These are phyloP conservation scores for Cucurbita pepo DNA, from an alignment of 306 rosid genomes.

Conservation along the genomic window DNA sequence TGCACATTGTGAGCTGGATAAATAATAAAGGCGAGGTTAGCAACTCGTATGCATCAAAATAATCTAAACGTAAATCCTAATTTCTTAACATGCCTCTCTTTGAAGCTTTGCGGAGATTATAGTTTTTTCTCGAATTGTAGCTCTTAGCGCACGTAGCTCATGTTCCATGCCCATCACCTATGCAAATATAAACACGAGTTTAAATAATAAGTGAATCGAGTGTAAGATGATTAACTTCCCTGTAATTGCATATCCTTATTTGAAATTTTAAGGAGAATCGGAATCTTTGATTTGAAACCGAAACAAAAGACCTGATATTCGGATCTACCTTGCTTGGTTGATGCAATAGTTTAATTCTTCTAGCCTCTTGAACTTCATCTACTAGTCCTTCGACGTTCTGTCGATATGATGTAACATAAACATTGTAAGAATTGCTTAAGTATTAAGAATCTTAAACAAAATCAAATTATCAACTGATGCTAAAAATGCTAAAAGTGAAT, in stretches of 20 bases:
- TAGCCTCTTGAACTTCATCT: slow-evolving; percentile 90
- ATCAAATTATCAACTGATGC: not conserved
- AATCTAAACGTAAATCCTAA: not conserved
- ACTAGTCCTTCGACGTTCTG: slow-evolving; percentile 73
- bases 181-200: slow-evolving; percentile 11
- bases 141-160: slow-evolving; percentile 75
- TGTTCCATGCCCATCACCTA: slow-evolving; percentile 91
- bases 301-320: not conserved
- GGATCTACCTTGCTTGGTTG: slow-evolving; percentile 71
- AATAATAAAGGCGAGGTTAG: not conserved
- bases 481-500: not conserved
- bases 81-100: slow-evolving; percentile 52
- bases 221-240: not conserved
- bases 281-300: not conserved
- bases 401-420: slow-evolving; percentile 1
- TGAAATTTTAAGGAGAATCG: not conserved
- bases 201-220: not conserved
- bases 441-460: not conserved
- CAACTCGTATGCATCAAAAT: not conserved
- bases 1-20: slow-evolving; percentile 71
- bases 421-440: not conserved
- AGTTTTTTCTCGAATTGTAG: slow-evolving; percentile 76
- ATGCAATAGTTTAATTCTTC: slow-evolving; percentile 79
- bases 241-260: not conserved
- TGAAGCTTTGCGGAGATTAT: slow-evolving; percentile 68